Evolutionary conservation across 805 yeast genomes (phyloP).

Genomic region (Sugiyamaella marilandica): DNA sequence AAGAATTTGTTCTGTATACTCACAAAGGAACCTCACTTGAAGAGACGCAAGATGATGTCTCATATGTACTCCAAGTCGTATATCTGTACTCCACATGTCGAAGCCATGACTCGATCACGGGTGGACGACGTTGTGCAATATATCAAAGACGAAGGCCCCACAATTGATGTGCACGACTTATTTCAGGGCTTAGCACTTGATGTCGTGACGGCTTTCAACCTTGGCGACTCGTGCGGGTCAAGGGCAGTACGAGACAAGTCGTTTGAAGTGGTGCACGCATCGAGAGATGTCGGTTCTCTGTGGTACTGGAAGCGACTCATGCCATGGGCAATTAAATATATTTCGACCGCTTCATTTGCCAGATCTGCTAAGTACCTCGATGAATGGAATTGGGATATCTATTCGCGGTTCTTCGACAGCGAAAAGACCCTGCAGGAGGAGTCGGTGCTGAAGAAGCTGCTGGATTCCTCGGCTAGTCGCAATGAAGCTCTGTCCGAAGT

Average conservation of each 20-base stretch:
- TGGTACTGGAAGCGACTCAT: conserved; percentile 62
- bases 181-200: conserved; percentile 73
- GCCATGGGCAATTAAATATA: conserved; percentile 34
- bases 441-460: conserved; percentile 20
- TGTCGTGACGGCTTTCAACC: conserved; percentile 55
- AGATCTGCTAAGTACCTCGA: conserved; percentile 43
- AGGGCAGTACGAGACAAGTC: conserved; percentile 42
- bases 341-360: not conserved
- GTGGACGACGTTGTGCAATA: conserved; percentile 30
- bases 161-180: conserved; percentile 54
- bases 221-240: conserved; percentile 48
- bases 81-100: conserved; percentile 34
- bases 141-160: conserved; percentile 21
- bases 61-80: conserved; percentile 44
- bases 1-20: conserved; percentile 56
- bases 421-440: not conserved
- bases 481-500: conserved; percentile 43
- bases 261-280: conserved; percentile 39
- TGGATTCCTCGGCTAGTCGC: conserved; percentile 25
- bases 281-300: conserved; percentile 48
- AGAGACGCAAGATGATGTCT: conserved; percentile 38
- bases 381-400: conserved; percentile 41
- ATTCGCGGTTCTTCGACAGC: conserved; percentile 25
- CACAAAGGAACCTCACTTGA: conserved; percentile 45
- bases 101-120: conserved; percentile 33